A percentile compares a stretch with the other conserved stretches of the same genome.
These are phyloP conservation scores for Tolypocladium amazonense DNA, from an alignment of 2,329 filamentous ascomycete genomes.

Conservation along the genomic window DNA sequence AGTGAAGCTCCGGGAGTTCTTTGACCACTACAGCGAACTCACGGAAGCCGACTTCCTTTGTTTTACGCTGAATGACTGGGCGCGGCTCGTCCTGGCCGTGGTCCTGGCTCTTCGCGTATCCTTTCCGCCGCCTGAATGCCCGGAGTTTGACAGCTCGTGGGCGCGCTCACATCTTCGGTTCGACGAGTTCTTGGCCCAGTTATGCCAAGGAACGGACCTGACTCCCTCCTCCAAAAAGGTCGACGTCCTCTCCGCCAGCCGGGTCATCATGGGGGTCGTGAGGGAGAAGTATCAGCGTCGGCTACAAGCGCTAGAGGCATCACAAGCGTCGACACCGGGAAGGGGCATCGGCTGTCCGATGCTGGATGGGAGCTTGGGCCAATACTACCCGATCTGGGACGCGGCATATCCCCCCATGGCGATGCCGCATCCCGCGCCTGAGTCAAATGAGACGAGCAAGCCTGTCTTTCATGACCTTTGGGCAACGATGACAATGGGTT, in stretches of 20 bases:
- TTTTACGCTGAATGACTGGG: constrained; percentile 33
- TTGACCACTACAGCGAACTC: constrained; percentile 20
- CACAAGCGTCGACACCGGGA: constrained; percentile 8
- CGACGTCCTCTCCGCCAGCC: constrained; percentile 33
- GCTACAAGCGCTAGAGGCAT: constrained; percentile 20
- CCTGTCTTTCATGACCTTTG: constrained; percentile 32
- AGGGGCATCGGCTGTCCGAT: constrained; percentile 33
- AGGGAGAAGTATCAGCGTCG: constrained; percentile 33
- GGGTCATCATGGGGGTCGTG: constrained; percentile 34
- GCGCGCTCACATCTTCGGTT: constrained; percentile 30
- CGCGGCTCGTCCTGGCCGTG: constrained; percentile 26
- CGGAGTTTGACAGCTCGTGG: constrained; percentile 23
- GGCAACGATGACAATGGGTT: constrained; percentile 37
- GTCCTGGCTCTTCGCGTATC: constrained; percentile 36
- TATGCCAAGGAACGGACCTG: constrained; percentile 17
- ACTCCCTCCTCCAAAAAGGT: constrained; percentile 17
- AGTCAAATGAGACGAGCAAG: constrained; percentile 6
- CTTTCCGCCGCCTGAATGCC: constrained; percentile 28
- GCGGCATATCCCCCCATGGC: constrained; percentile 16
- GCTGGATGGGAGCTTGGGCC: constrained; percentile 38
- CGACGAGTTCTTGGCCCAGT: constrained; percentile 23
- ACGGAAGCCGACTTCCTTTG: constrained; percentile 19
- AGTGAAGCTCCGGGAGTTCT: constrained; percentile 15
- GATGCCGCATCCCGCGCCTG: constrained; percentile 4
- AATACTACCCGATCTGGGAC: constrained; percentile 34